Percentiles rank a stretch among this genome's conserved stretches.
These are phyloP conservation scores for Cucurbita moschata DNA, from an alignment of 306 rosid species.

Conservation along the genomic window DNA sequence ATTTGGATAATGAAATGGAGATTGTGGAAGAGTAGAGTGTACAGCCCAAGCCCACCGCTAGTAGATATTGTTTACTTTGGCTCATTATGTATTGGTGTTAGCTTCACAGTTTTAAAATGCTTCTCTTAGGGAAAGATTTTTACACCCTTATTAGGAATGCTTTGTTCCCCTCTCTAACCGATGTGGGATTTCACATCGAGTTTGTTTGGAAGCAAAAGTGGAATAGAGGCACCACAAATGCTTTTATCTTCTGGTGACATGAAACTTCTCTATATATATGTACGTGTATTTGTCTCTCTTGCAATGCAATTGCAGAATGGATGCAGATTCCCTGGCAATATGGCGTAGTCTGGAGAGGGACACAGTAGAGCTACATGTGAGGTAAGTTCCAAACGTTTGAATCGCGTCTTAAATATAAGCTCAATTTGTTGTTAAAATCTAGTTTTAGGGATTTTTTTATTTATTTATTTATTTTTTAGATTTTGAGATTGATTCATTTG, in stretches of 20 bases:
- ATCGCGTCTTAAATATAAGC: no score
- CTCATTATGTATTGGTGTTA: no score
- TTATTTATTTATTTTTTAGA: no score
- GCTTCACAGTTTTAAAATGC: no score
- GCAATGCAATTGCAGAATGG: background rate
- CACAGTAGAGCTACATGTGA: background rate
- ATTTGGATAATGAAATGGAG: background rate
- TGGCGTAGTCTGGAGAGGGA: background rate
- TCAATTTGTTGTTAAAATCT: no score
- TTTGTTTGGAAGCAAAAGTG: background rate
- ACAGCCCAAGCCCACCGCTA: no score
- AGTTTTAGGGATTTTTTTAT: no score
- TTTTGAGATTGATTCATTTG: no score
- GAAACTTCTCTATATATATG: background rate
- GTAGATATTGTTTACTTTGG: no score
- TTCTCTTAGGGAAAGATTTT: no score
- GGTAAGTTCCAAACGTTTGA: background rate
- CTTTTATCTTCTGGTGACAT: background rate
- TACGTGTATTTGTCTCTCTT: background rate
- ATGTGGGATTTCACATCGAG: background rate
- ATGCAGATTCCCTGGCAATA: background rate
- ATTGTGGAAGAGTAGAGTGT: background rate
- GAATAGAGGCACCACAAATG: background rate
- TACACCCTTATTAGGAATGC: no score
- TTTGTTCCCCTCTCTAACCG: no score